These are phyloP conservation scores for Penium margaritaceum DNA, from an alignment of 139 green algal genomes.

Conservation along the genomic window DNA sequence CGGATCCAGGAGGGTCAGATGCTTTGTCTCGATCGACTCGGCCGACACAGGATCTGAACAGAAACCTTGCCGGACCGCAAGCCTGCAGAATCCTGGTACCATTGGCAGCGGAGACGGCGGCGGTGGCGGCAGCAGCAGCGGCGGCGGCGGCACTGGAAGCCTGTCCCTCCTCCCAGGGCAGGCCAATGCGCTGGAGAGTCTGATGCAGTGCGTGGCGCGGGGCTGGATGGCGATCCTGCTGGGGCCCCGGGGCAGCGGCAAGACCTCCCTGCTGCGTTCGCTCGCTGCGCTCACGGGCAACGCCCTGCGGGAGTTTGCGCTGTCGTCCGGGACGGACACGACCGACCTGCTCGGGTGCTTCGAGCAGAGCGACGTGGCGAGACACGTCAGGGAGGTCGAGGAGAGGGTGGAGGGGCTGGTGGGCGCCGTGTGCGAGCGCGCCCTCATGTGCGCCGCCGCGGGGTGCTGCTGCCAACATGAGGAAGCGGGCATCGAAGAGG, in stretches of 20 bases:
- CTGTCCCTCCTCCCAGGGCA: conserved; percentile 57
- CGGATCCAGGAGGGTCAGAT: conserved; percentile 28
- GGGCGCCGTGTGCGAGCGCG: not conserved
- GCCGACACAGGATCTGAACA: too few species aligned
- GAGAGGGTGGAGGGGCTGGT: conserved; percentile 20
- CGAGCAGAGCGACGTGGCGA: conserved; percentile 69
- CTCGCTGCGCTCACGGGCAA: conserved; percentile 57
- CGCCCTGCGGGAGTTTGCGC: conserved; percentile 68
- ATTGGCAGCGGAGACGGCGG: too few species aligned
- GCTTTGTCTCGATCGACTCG: not conserved
- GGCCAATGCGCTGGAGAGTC: conserved; percentile 63
- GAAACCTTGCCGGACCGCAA: too few species aligned
- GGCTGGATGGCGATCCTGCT: conserved; percentile 55
- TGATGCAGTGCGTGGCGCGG: conserved; percentile 43
- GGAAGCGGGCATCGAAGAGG: too few species aligned
- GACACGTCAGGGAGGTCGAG: conserved; percentile 34
- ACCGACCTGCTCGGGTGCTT: conserved; percentile 92
- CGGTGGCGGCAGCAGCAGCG: not conserved
- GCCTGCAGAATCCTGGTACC: too few species aligned
- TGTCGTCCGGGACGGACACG: conserved; percentile 84
- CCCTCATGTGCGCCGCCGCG: too few species aligned
- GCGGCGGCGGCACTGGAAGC: not conserved
- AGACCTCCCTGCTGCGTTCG: conserved; percentile 60
- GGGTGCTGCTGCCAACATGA: too few species aligned
- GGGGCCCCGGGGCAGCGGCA: conserved; percentile 51